These are phyloP conservation scores for Talaromyces proteolyticus DNA, from an alignment of 495 filamentous ascomycete genomes.

Conservation along the genomic window DNA sequence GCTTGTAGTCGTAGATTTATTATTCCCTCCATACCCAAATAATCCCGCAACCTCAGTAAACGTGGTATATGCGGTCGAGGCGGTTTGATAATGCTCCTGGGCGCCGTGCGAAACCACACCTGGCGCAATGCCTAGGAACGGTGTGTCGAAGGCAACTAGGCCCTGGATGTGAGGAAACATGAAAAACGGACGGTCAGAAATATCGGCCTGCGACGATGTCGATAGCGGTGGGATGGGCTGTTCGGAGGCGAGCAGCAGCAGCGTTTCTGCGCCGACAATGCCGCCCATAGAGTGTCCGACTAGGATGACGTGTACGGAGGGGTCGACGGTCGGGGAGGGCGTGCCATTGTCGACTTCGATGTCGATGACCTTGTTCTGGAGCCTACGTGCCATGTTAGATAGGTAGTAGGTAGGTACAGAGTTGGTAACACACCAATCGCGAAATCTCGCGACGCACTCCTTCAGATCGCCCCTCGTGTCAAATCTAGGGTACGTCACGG, in stretches of 20 bases:
- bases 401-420: background rate
- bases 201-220: slow-evolving; percentile 5
- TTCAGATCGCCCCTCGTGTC: slow-evolving; percentile 85
- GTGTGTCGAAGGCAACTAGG: slow-evolving; percentile 91
- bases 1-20: slow-evolving; percentile 7
- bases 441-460: slow-evolving; percentile 72
- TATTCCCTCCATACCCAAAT: slow-evolving; percentile 46
- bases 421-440: slow-evolving; percentile 63
- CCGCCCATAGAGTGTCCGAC: slow-evolving; percentile 96
- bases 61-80: slow-evolving; percentile 61
- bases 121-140: slow-evolving; percentile 84
- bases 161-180: slow-evolving; percentile 72
- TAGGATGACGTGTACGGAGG: slow-evolving; percentile 76
- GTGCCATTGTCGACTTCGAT: slow-evolving; percentile 81
- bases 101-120: slow-evolving; percentile 86
- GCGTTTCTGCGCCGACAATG: slow-evolving; percentile 86
- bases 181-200: slow-evolving; percentile 24
- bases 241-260: slow-evolving; percentile 64
- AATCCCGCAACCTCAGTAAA: slow-evolving; percentile 55
- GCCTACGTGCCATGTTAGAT: slow-evolving; percentile 47
- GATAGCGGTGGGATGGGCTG: slow-evolving; percentile 49
- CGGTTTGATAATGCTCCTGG: slow-evolving; percentile 75
- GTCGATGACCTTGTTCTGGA: slow-evolving; percentile 89
- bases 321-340: slow-evolving; percentile 81
- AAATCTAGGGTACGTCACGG: slow-evolving; percentile 79